Evolutionary conservation across 148 eudicot genomes (phyloP).

Genomic region (Nepenthes gracilis): DNA sequence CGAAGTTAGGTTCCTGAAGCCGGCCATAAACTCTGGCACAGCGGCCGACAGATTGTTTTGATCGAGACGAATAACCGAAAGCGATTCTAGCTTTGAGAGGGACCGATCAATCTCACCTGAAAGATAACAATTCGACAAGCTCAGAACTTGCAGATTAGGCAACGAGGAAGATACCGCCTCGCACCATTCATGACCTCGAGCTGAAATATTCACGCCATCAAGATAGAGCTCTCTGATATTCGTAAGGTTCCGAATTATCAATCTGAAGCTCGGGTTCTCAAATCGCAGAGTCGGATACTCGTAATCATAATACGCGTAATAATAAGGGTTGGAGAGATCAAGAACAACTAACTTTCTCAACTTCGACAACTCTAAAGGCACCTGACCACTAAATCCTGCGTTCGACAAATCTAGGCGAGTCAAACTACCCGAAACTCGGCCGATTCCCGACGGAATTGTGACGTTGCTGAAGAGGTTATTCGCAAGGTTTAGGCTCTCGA

Average conservation of each 20-base stretch:
- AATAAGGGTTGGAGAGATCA: slow-evolving; percentile 19
- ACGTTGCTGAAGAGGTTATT: too few species aligned
- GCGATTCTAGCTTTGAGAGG: slow-evolving; percentile 9
- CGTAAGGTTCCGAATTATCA: slow-evolving; percentile 18
- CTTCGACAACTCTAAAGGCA: slow-evolving; percentile 16
- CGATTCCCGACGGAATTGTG: background rate
- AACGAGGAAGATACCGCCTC: slow-evolving; percentile 14
- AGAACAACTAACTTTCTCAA: slow-evolving; percentile 19
- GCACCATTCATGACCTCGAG: slow-evolving; percentile 18
- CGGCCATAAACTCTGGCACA: slow-evolving; percentile 14
- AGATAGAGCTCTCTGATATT: slow-evolving; percentile 25
- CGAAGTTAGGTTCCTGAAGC: slow-evolving; percentile 14
- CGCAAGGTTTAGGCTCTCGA: too few species aligned
- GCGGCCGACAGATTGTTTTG: slow-evolving; percentile 7
- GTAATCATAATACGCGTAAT: slow-evolving; percentile 4
- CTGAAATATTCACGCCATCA: slow-evolving; percentile 22
- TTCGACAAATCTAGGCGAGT: slow-evolving; percentile 25
- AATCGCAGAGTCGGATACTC: slow-evolving; percentile 4
- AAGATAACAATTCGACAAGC: slow-evolving; percentile 20
- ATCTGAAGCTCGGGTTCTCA: background rate
- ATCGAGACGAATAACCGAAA: slow-evolving; percentile 11
- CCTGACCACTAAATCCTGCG: slow-evolving; percentile 17
- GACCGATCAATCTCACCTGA: slow-evolving; percentile 20
- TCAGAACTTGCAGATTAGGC: slow-evolving; percentile 22
- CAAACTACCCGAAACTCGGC: slow-evolving; percentile 16